Conservation (phyloP, 2,329 filamentous ascomycete species). For the Septoria petroselini region DNA sequence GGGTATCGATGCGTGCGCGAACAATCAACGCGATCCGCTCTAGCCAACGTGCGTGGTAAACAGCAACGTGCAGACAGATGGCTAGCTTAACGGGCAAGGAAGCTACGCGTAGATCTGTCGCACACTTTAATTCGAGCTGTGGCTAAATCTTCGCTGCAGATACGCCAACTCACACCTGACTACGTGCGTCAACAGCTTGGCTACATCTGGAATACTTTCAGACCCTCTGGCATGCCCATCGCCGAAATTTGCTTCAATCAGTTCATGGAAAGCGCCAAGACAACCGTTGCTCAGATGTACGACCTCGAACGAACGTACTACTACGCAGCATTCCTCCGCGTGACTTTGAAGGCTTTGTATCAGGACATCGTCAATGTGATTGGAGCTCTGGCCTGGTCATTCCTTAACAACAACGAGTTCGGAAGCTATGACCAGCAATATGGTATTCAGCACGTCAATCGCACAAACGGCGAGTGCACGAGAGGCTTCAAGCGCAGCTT, state of each 20-base stretch:
- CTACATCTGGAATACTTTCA: constrained; percentile 61
- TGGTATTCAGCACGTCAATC: constrained; percentile 42
- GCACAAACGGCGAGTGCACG: constrained; percentile 38
- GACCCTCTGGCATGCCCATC: constrained; percentile 41
- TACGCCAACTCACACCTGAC: constrained; percentile 52
- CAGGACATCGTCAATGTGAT: constrained; percentile 39
- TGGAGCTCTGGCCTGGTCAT: constrained; percentile 39
- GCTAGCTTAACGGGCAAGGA: constrained; percentile 29
- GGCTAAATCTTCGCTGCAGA: not conserved
- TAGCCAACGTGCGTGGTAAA: constrained; percentile 36
- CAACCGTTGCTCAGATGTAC: constrained; percentile 48
- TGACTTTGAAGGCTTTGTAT: constrained; percentile 37
- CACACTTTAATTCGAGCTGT: not conserved
- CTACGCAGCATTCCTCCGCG: constrained; percentile 38
- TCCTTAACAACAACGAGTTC: constrained; percentile 40
- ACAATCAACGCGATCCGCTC: constrained; percentile 36
- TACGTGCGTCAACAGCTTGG: constrained; percentile 57
- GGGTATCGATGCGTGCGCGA: constrained; percentile 40
- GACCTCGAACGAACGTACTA: constrained; percentile 36
- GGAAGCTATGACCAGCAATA: constrained; percentile 37
- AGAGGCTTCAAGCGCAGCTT: constrained; percentile 41
- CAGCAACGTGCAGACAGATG: constrained; percentile 26
- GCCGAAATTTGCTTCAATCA: constrained; percentile 43
- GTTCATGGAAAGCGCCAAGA: constrained; percentile 46
- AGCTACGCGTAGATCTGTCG: constrained; percentile 13